A percentile compares a stretch with the other conserved stretches of the same genome.
These are phyloP conservation scores for Arachis stenosperma DNA, from an alignment of 306 rosid species.

Conservation along the genomic window DNA sequence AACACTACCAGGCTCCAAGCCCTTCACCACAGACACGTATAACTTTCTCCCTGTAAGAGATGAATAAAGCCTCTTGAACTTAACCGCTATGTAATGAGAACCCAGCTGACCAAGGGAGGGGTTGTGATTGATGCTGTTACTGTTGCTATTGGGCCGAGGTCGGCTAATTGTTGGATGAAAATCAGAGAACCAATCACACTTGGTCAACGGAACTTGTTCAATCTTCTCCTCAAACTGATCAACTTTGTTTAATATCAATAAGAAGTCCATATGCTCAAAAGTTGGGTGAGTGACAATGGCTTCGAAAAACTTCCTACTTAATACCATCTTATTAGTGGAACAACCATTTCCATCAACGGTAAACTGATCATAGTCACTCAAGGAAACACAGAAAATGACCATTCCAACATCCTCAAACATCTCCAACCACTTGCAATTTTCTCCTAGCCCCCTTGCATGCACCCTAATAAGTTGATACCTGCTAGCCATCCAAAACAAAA, in stretches of 20 bases:
- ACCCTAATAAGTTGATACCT: conserved; percentile 59
- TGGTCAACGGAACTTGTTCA: conserved; percentile 73
- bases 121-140: conserved; percentile 71
- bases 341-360: conserved; percentile 68
- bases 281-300: conserved; percentile 88
- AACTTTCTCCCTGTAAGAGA: conserved; percentile 78
- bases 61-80: conserved; percentile 85
- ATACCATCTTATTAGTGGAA: conserved; percentile 75
- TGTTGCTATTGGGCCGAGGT: conserved; percentile 61
- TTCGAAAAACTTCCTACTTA: conserved; percentile 75
- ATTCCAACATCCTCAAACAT: conserved; percentile 98
- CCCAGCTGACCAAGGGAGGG: conserved; percentile 87
- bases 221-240: conserved; percentile 86
- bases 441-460: conserved; percentile 62
- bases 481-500: conserved; percentile 32
- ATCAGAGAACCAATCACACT: conserved; percentile 89
- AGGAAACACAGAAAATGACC: conserved; percentile 84
- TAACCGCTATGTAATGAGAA: conserved; percentile 78
- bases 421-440: conserved; percentile 98
- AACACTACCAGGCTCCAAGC: conserved; percentile 81
- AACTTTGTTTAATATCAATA: conserved; percentile 81
- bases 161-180: conserved; percentile 79
- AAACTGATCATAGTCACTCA: conserved; percentile 86
- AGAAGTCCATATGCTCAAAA: conserved; percentile 89
- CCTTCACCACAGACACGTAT: conserved; percentile 79